A percentile compares a stretch with the other conserved stretches of the same genome.
Conservation (phyloP, 2,329 filamentous ascomycete species). For the Fusarium drepaniforme region DNA sequence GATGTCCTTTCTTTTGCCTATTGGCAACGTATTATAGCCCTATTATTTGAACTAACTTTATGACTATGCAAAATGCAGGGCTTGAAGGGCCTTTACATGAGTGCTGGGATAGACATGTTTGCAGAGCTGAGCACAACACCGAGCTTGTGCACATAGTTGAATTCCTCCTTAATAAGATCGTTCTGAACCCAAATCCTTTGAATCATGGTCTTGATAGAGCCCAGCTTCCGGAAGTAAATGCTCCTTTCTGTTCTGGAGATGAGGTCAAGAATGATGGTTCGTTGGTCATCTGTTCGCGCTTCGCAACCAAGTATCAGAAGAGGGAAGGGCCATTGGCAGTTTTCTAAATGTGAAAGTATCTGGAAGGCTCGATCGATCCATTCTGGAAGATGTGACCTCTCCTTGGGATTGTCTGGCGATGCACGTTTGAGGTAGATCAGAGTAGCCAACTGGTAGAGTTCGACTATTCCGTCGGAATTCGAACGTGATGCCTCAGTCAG, state of each 20-base stretch:
- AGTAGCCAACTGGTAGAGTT: slow-evolving; percentile 45
- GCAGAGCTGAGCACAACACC: slow-evolving; percentile 29
- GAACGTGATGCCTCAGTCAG: neutral
- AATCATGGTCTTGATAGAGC: slow-evolving; percentile 38
- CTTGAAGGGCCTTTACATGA: neutral
- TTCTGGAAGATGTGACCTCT: slow-evolving; percentile 15
- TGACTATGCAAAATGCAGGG: too few relatives aligned
- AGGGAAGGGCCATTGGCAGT: slow-evolving; percentile 39
- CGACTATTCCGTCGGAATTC: neutral
- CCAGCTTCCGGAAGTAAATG: slow-evolving; percentile 34
- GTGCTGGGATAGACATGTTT: slow-evolving; percentile 14
- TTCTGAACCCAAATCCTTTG: slow-evolving; percentile 51
- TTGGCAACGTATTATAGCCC: too few relatives aligned
- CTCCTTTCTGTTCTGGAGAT: slow-evolving; percentile 41
- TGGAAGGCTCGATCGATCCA: slow-evolving; percentile 41
- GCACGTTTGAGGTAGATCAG: slow-evolving; percentile 48
- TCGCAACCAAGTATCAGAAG: slow-evolving; percentile 42
- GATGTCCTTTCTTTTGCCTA: too few relatives aligned
- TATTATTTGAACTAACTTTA: too few relatives aligned
- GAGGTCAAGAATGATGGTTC: slow-evolving; percentile 35
- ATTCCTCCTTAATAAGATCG: slow-evolving; percentile 38
- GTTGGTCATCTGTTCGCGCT: slow-evolving; percentile 36
- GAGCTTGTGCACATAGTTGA: slow-evolving; percentile 24
- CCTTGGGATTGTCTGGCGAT: slow-evolving; percentile 17
- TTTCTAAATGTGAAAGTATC: slow-evolving; percentile 32